Conservation (phyloP, 129 eudicot species). For the Silybum marianum region DNA sequence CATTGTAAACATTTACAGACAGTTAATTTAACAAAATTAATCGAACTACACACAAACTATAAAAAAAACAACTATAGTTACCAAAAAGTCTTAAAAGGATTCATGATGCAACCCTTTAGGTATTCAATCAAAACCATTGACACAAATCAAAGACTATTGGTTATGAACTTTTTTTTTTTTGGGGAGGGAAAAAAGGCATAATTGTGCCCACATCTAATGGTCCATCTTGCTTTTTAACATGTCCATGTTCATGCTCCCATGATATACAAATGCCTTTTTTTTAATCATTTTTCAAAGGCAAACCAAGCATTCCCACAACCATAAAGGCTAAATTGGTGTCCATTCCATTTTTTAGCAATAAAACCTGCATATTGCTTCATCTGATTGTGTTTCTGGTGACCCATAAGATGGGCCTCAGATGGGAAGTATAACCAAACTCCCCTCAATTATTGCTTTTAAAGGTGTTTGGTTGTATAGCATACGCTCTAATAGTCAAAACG, state of each 20-base stretch:
- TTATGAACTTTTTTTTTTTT: constrained; percentile 17
- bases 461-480: neutral
- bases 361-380: constrained; percentile 10
- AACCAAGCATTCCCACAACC: constrained; percentile 30
- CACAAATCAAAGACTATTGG: constrained; percentile 7
- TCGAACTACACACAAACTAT: neutral
- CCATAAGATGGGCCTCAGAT: constrained; percentile 7
- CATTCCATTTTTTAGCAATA: constrained; percentile 15
- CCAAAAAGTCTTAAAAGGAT: neutral
- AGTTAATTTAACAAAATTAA: neutral
- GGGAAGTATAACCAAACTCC: constrained; percentile 19
- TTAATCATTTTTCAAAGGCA: constrained; percentile 29
- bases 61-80: neutral
- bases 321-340: constrained; percentile 18
- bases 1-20: neutral
- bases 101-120: neutral
- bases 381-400: neutral
- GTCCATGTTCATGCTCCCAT: constrained; percentile 37
- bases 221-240: constrained; percentile 30
- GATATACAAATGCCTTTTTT: constrained; percentile 32
- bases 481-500: neutral
- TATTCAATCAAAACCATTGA: neutral
- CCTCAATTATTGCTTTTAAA: neutral
- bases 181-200: constrained; percentile 10
- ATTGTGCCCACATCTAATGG: constrained; percentile 33